Conservation (phyloP, 441 rosid genomes). For the Populus hybrid region DNA sequence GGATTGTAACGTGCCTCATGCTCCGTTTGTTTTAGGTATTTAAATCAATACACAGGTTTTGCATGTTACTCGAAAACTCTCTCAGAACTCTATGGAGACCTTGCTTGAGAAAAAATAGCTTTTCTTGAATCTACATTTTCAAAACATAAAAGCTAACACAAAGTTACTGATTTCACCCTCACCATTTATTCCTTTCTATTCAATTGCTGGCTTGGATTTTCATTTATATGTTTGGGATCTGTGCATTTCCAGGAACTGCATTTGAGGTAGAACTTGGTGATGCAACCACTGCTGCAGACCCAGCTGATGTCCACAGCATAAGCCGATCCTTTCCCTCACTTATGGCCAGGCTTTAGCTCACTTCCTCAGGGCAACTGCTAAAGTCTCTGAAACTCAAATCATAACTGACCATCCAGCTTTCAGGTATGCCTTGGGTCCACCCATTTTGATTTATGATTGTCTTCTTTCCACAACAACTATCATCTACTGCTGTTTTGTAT, state of each 20-base stretch:
- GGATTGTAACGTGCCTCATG: too few relatives aligned
- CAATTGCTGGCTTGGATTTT: background rate
- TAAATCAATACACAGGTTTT: too few relatives aligned
- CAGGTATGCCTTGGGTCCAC: constrained; percentile 39
- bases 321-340: constrained; percentile 71
- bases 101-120: too few relatives aligned
- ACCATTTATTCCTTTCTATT: too few relatives aligned
- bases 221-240: background rate
- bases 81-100: too few relatives aligned
- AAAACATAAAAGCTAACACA: too few relatives aligned
- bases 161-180: too few relatives aligned
- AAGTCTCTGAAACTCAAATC: constrained; percentile 89
- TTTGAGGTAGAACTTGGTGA: constrained; percentile 97
- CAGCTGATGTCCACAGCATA: constrained; percentile 68
- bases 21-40: too few relatives aligned
- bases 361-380: constrained; percentile 77
- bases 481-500: background rate
- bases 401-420: constrained; percentile 81
- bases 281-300: constrained; percentile 61
- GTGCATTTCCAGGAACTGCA: constrained; percentile 59
- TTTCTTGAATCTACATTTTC: too few relatives aligned
- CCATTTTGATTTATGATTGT: background rate
- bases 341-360: constrained; percentile 94
- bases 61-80: too few relatives aligned
- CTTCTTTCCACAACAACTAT: constrained; percentile 4